These are phyloP conservation scores for Tricholoma saponaceum DNA, from an alignment of 768 basidiomycete genomes.

Conservation along the genomic window DNA sequence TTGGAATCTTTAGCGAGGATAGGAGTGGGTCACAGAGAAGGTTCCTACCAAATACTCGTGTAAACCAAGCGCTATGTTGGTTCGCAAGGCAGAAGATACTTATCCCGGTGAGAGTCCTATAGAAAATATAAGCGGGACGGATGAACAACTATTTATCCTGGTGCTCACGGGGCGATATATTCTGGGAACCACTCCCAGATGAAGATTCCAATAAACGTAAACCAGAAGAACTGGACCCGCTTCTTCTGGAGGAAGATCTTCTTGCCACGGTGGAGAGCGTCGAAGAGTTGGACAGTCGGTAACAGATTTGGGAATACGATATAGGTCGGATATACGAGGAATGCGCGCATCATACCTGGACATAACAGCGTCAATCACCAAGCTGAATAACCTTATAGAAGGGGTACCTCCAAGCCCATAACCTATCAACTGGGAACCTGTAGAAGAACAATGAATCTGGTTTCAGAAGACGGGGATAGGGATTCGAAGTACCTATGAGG, in stretches of 20 bases:
- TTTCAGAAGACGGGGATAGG: conserved; percentile 9
- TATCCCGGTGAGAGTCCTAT: conserved; percentile 51
- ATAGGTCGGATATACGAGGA: conserved; percentile 48
- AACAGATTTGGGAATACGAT: conserved; percentile 37
- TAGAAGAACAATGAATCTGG: neutral
- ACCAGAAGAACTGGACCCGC: conserved; percentile 57
- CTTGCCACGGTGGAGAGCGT: conserved; percentile 37
- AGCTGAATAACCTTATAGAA: neutral
- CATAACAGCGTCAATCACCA: neutral
- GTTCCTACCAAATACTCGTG: conserved; percentile 44
- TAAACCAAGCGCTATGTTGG: conserved; percentile 40
- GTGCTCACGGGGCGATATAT: conserved; percentile 37
- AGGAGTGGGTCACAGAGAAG: neutral
- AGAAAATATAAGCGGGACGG: neutral
- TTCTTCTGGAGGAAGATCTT: conserved; percentile 42
- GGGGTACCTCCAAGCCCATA: conserved; percentile 2
- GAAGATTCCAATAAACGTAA: conserved; percentile 49
- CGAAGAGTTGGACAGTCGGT: conserved; percentile 32
- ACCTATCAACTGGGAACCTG: conserved; percentile 4
- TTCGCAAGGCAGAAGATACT: conserved; percentile 48
- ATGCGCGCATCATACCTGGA: conserved; percentile 29
- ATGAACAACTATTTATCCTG: conserved; percentile 3
- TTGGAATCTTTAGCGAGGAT: neutral
- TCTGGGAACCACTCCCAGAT: conserved; percentile 52
- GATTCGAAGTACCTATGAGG: conserved; percentile 3